phyloP scores from a whole-genome alignment of 2,329 filamentous ascomycete species.

The Fusarium newnesense region DNA sequence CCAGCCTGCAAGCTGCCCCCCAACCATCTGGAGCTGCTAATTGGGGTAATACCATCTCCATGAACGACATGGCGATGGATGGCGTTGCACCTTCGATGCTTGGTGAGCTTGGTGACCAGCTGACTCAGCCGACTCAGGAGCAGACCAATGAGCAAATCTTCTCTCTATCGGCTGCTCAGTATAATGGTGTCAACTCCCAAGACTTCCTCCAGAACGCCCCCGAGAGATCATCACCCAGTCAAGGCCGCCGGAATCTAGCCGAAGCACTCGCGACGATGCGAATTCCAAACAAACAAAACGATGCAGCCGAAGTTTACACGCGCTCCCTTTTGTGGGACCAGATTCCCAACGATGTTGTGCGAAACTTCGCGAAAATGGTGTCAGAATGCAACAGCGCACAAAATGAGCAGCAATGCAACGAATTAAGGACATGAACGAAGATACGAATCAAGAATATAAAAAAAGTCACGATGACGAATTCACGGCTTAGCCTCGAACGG shows the following conservation, averaged over 20 bases:
- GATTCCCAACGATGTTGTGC: conserved; percentile 90
- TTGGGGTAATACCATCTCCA: conserved; percentile 53
- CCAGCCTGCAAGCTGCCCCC: conserved; percentile 59
- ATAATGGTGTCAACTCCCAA: conserved; percentile 77
- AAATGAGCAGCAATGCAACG: conserved; percentile 56
- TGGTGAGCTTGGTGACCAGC: conserved; percentile 72
- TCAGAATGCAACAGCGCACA: conserved; percentile 72
- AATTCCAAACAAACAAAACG: conserved; percentile 71
- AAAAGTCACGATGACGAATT: conserved; percentile 52
- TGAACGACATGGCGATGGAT: conserved; percentile 53
- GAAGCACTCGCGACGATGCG: conserved; percentile 86
- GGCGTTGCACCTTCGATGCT: conserved; percentile 68
- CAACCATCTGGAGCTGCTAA: conserved; percentile 61
- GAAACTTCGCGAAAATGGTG: conserved; percentile 92
- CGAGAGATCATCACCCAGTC: conserved; percentile 63
- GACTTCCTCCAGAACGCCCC: conserved; percentile 73
- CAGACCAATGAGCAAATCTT: conserved; percentile 92
- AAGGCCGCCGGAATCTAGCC: conserved; percentile 78
- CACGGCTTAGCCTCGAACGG: conserved; percentile 37
- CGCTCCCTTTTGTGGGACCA: conserved; percentile 93
- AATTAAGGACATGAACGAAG: conserved; percentile 53
- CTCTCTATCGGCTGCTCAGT: conserved; percentile 85
- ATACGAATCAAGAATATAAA: conserved; percentile 42
- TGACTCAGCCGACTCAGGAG: conserved; percentile 81
- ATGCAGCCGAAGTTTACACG: conserved; percentile 88